phyloP scores from a whole-genome alignment of 2,329 filamentous ascomycete genomes.

The Paecilomyces variotii region DNA sequence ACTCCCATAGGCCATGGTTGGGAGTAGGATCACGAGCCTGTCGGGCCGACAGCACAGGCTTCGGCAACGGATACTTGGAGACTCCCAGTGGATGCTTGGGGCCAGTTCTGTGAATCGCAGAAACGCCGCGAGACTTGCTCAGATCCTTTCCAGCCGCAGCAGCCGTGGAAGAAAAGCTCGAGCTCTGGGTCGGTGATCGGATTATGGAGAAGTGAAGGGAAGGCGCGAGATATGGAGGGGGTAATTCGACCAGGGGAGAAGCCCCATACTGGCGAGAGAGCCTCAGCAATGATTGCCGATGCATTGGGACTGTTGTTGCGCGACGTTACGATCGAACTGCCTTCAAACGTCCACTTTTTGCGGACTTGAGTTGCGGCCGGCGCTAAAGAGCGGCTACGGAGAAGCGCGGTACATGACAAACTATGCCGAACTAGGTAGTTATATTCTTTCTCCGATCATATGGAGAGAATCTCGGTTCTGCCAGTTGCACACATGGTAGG shows the following conservation, averaged over 20 bases:
- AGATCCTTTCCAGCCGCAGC: slow-evolving; percentile 55
- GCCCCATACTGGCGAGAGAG: slow-evolving; percentile 25
- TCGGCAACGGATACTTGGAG: slow-evolving; percentile 62
- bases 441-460: not conserved
- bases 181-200: slow-evolving; percentile 23
- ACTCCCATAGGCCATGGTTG: slow-evolving; percentile 84
- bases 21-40: slow-evolving; percentile 48
- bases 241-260: slow-evolving; percentile 28
- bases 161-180: slow-evolving; percentile 43
- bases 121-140: slow-evolving; percentile 74
- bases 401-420: not conserved
- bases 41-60: slow-evolving; percentile 54
- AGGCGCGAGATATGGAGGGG: slow-evolving; percentile 38
- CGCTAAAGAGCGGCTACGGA: not conserved
- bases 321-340: not conserved
- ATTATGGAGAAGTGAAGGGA: slow-evolving; percentile 28
- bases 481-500: not conserved
- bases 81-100: slow-evolving; percentile 67
- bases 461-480: not conserved
- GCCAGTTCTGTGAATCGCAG: slow-evolving; percentile 69
- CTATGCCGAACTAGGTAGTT: not conserved
- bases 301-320: slow-evolving; percentile 22
- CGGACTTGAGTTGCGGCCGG: not conserved
- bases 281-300: slow-evolving; percentile 26
- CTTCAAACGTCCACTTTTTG: slow-evolving; percentile 10